Conservation (phyloP, 2,329 filamentous ascomycete genomes). For the Tolypocladium tropicale region DNA sequence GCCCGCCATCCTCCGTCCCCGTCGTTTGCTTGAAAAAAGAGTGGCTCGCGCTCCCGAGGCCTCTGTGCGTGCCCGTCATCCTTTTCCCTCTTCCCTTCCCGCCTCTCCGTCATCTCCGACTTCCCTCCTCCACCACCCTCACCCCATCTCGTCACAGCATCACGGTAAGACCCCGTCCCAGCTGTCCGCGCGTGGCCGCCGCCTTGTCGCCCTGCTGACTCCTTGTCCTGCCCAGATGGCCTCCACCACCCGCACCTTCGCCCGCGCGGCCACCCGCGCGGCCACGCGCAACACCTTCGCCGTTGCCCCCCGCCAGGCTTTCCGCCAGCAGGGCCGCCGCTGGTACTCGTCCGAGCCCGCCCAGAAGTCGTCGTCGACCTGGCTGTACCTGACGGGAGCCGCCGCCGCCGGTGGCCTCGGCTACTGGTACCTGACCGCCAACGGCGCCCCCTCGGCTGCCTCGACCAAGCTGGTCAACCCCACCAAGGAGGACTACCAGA, state of each 20-base stretch:
- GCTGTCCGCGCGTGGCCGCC: background rate
- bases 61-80: background rate
- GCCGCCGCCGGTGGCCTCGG: conserved; percentile 52
- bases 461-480: conserved; percentile 56
- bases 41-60: background rate
- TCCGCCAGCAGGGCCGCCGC: conserved; percentile 66
- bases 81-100: background rate
- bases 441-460: conserved; percentile 34
- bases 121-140: background rate
- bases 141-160: background rate
- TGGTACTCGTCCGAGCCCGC: conserved; percentile 66
- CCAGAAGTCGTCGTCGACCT: conserved; percentile 37
- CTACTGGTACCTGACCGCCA: conserved; percentile 55
- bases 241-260: conserved; percentile 41
- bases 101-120: background rate
- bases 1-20: background rate
- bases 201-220: background rate
- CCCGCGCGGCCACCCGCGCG: conserved; percentile 49
- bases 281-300: conserved; percentile 47
- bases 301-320: conserved; percentile 51
- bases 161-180: background rate
- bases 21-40: background rate
- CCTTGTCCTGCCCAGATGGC: conserved; percentile 17
- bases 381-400: conserved; percentile 49
- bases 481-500: conserved; percentile 82